A percentile compares a stretch with the other conserved stretches of the same genome.
Evolutionary conservation across 371 early-diverging fungal species (phyloP).

Genomic region (Coemansia sp.): DNA sequence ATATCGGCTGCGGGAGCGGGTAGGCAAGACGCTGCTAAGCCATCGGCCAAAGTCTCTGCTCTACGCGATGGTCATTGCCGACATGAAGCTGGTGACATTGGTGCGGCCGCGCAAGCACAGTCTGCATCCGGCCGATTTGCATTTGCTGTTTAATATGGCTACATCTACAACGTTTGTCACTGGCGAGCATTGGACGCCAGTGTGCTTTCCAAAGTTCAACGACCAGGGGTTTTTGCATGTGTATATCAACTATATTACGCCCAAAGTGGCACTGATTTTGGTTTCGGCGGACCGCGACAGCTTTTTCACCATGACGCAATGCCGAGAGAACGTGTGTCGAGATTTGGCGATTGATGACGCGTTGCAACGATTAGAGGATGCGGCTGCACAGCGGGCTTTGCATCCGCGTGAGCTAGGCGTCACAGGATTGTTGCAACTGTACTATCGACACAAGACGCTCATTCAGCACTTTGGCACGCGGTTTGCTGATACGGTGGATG

Average conservation of each 20-base stretch:
- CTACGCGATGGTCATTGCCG: constrained; percentile 76
- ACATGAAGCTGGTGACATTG: constrained; percentile 73
- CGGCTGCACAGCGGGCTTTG: constrained; percentile 47
- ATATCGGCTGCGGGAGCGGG: constrained; percentile 62
- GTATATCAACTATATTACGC: constrained; percentile 77
- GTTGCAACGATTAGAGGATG: constrained; percentile 40
- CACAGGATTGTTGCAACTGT: constrained; percentile 31
- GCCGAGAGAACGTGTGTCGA: constrained; percentile 64
- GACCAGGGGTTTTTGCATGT: constrained; percentile 83
- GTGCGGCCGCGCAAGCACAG: constrained; percentile 75
- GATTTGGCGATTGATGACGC: constrained; percentile 48
- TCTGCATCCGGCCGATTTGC: constrained; percentile 82
- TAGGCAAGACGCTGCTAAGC: constrained; percentile 64
- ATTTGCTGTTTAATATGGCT: constrained; percentile 80
- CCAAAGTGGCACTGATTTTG: constrained; percentile 68
- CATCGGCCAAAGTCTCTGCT: constrained; percentile 56
- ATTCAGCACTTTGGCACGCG: constrained; percentile 50
- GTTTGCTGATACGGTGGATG: constrained; percentile 30
- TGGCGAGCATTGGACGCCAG: constrained; percentile 89
- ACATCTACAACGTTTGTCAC: constrained; percentile 70
- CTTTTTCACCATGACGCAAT: constrained; percentile 77
- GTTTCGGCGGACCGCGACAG: constrained; percentile 79
- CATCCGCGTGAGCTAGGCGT: constrained; percentile 38
- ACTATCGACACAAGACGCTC: constrained; percentile 40
- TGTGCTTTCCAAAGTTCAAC: constrained; percentile 93